These are phyloP conservation scores for Handroanthus guayacan DNA, from an alignment of 257 asterid species.

Conservation along the genomic window DNA sequence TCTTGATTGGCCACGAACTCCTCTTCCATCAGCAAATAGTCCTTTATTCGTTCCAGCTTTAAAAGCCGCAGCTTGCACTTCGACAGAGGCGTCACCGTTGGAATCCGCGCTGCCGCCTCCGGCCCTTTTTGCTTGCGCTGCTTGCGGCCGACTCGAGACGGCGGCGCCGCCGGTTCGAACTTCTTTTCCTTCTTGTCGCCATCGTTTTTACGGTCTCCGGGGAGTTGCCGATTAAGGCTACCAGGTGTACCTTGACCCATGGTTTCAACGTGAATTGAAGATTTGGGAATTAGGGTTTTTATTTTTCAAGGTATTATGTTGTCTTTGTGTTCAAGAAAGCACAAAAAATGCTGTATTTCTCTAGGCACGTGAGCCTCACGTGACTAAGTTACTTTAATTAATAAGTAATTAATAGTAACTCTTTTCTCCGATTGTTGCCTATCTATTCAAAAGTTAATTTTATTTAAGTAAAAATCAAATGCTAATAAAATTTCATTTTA, in stretches of 20 bases:
- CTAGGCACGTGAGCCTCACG: not conserved
- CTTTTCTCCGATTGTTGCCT: no score
- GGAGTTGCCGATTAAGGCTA: conserved; percentile 74
- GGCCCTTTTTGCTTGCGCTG: conserved; percentile 92
- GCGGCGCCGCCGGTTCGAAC: conserved; percentile 90
- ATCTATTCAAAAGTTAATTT: no score
- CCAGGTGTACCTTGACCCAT: conserved; percentile 99
- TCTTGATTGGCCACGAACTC: conserved; percentile 95
- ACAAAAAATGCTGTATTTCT: not conserved
- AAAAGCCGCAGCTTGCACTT: conserved; percentile 80
- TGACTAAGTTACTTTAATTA: not conserved
- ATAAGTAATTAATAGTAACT: no score
- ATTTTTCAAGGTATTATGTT: not conserved
- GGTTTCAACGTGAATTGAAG: conserved; percentile 28
- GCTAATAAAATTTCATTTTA: no score
- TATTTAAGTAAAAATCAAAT: no score
- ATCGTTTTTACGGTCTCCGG: conserved; percentile 81
- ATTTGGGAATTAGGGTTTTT: conserved; percentile 29
- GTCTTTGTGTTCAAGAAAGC: conserved; percentile 46
- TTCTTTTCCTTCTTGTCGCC: conserved; percentile 90
- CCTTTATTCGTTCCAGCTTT: conserved; percentile 80
- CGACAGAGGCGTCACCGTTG: conserved; percentile 76
- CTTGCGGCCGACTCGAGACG: conserved; percentile 91
- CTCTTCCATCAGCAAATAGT: conserved; percentile 85
- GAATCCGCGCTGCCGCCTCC: conserved; percentile 84